Percentiles rank a stretch among this genome's conserved stretches.
These are phyloP conservation scores for Chenopodium formosanum DNA, from an alignment of 148 eudicot species.

Conservation along the genomic window DNA sequence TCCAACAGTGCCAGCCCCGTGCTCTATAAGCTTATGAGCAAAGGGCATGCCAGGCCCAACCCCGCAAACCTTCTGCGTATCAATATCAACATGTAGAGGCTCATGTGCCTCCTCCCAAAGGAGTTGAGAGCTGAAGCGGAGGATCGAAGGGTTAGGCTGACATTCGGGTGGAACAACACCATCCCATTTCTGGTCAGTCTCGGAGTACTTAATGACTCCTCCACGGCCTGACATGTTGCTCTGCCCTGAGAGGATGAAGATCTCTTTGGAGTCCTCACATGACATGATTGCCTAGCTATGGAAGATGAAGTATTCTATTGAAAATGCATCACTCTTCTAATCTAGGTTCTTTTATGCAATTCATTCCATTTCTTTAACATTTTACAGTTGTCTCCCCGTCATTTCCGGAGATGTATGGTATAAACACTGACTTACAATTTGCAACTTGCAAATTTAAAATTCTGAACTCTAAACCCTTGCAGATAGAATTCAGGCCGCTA, in stretches of 20 bases:
- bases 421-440: not conserved
- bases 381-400: too few relatives aligned
- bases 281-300: not conserved
- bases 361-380: not conserved
- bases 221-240: constrained; percentile 95
- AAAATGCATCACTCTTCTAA: not conserved
- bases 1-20: constrained; percentile 33
- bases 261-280: constrained; percentile 27
- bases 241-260: constrained; percentile 78
- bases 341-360: not conserved
- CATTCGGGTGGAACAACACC: constrained; percentile 59
- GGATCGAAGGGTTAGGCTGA: constrained; percentile 48
- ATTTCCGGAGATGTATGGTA: not conserved
- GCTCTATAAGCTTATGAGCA: constrained; percentile 53
- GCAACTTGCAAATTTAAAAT: not conserved
- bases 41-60: constrained; percentile 85
- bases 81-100: constrained; percentile 74
- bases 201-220: constrained; percentile 39
- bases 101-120: constrained; percentile 61
- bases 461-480: not conserved
- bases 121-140: constrained; percentile 53
- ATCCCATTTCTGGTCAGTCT: constrained; percentile 49
- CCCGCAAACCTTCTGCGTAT: constrained; percentile 60
- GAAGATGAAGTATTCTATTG: not conserved
- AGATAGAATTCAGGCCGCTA: not conserved